A percentile compares a stretch with the other conserved stretches of the same genome.
Conservation (phyloP, 768 basidiomycete genomes). For the Termitomyces sp. region DNA sequence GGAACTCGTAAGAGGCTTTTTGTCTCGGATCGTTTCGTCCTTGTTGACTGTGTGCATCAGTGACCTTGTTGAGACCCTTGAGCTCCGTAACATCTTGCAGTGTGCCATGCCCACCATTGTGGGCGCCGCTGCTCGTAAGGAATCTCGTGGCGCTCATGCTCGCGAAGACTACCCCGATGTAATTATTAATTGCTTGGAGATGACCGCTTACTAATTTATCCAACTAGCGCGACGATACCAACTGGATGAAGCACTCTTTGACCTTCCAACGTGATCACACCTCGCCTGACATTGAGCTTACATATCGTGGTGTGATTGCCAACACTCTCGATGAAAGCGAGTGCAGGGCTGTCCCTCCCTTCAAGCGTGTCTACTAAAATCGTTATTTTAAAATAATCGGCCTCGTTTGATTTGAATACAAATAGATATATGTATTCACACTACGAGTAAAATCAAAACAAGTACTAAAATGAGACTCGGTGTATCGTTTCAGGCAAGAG, state of each 20-base stretch:
- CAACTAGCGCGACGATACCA: constrained; percentile 78
- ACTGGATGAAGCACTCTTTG: constrained; percentile 95
- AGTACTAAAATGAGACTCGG: constrained; percentile 7
- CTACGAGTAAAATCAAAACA: constrained; percentile 10
- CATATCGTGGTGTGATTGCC: constrained; percentile 82
- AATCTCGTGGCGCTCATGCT: constrained; percentile 97
- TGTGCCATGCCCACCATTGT: constrained; percentile 95
- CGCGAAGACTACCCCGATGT: constrained; percentile 98
- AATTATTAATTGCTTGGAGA: constrained; percentile 15
- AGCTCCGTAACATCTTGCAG: constrained; percentile 93
- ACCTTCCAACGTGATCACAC: constrained; percentile 81
- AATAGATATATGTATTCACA: constrained; percentile 1
- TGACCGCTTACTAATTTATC: neutral
- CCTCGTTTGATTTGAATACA: constrained; percentile 6
- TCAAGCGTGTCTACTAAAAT: constrained; percentile 88
- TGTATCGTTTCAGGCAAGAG: constrained; percentile 21
- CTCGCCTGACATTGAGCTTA: constrained; percentile 80
- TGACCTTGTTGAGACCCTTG: constrained; percentile 95
- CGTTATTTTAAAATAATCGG: neutral
- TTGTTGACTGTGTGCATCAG: constrained; percentile 30
- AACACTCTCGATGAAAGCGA: constrained; percentile 92
- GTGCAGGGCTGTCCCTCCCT: constrained; percentile 95
- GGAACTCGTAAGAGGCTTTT: constrained; percentile 79
- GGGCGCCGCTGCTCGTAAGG: constrained; percentile 89
- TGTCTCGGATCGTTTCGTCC: neutral